phyloP scores from a whole-genome alignment of 371 early-diverging fungal species.

The Zychaea mexicana region DNA sequence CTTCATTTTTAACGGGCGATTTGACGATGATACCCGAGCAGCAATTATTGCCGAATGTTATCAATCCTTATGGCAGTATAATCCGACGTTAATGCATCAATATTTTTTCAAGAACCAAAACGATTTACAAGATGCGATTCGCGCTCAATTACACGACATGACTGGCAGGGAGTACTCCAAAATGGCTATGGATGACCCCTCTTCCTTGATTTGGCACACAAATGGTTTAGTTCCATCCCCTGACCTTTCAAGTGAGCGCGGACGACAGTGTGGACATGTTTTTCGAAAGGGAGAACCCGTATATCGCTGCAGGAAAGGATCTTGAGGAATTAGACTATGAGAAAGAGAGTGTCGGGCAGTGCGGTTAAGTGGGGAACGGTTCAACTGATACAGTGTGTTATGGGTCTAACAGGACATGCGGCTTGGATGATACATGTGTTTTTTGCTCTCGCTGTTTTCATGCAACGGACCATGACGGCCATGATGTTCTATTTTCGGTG shows the following conservation, averaged over 20 bases:
- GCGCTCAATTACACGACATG: neutral
- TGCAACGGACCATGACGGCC: slow-evolving; percentile 90
- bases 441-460: slow-evolving; percentile 93
- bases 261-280: slow-evolving; percentile 84
- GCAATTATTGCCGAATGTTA: slow-evolving; percentile 53
- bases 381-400: neutral
- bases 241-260: slow-evolving; percentile 55
- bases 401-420: slow-evolving; percentile 67
- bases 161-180: neutral
- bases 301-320: slow-evolving; percentile 76
- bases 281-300: slow-evolving; percentile 84
- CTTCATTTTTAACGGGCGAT: slow-evolving; percentile 45
- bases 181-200: neutral
- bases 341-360: too few relatives aligned
- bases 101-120: slow-evolving; percentile 49
- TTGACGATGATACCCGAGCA: slow-evolving; percentile 46
- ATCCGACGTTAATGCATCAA: slow-evolving; percentile 42
- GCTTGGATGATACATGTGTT: slow-evolving; percentile 94
- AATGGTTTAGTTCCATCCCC: slow-evolving; percentile 33
- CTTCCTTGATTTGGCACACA: slow-evolving; percentile 27
- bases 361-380: too few relatives aligned
- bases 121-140: slow-evolving; percentile 43
- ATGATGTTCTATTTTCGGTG: slow-evolving; percentile 87
- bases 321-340: neutral
- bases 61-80: slow-evolving; percentile 51